Conservation (phyloP, 768 basidiomycete genomes). For the Grammothele lineata region DNA sequence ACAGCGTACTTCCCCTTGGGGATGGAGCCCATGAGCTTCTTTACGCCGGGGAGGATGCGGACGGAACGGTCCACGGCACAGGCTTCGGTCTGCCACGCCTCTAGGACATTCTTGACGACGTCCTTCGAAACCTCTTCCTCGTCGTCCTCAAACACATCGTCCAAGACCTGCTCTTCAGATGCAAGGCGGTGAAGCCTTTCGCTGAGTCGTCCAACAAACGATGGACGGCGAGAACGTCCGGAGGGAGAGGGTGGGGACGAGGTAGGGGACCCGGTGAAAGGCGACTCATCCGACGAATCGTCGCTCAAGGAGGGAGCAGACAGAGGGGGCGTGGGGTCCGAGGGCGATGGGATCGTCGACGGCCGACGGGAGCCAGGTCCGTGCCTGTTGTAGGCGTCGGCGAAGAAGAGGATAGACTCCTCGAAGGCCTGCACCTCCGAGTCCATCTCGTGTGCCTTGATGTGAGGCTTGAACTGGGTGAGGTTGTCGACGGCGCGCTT, state of each 20-base stretch:
- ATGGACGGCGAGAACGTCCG: constrained; percentile 37
- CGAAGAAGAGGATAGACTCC: constrained; percentile 59
- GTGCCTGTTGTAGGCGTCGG: constrained; percentile 50
- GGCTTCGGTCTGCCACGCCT: constrained; percentile 56
- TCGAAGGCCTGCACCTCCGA: constrained; percentile 58
- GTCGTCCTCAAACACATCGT: constrained; percentile 9
- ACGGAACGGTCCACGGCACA: constrained; percentile 56
- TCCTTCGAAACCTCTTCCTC: constrained; percentile 13
- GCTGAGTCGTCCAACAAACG: constrained; percentile 38
- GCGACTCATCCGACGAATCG: constrained; percentile 39
- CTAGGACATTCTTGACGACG: constrained; percentile 25
- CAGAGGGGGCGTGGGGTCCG: constrained; percentile 38
- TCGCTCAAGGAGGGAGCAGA: constrained; percentile 35
- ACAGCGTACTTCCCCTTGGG: constrained; percentile 64
- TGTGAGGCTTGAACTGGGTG: constrained; percentile 52
- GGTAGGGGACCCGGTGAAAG: constrained; percentile 32
- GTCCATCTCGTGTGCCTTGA: constrained; percentile 53
- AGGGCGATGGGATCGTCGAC: constrained; percentile 29
- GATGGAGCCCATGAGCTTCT: constrained; percentile 57
- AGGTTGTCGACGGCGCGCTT: constrained; percentile 77
- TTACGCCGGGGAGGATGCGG: constrained; percentile 66
- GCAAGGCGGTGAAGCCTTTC: constrained; percentile 31
- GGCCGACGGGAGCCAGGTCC: constrained; percentile 33
- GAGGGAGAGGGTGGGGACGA: no score
- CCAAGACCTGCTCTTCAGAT: constrained; percentile 24